Evolutionary conservation across 257 asterid genomes (phyloP).

Genomic region (Anisodus acutangulus): DNA sequence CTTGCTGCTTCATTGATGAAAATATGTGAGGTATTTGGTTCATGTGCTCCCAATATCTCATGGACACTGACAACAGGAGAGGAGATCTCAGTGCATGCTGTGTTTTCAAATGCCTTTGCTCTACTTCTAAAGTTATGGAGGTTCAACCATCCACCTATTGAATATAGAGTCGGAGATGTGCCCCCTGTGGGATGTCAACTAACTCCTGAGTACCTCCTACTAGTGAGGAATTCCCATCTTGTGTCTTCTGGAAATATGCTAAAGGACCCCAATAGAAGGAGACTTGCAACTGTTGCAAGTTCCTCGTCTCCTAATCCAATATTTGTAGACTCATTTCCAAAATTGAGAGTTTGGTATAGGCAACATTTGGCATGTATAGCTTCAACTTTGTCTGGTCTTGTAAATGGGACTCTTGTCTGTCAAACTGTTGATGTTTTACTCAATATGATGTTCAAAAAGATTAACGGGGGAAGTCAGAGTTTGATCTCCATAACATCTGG

Average conservation of each 20-base stretch:
- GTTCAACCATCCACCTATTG: constrained; percentile 91
- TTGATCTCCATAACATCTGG: constrained; percentile 65
- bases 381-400: constrained; percentile 88
- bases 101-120: constrained; percentile 94
- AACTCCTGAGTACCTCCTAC: constrained; percentile 87
- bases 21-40: constrained; percentile 89
- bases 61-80: constrained; percentile 77
- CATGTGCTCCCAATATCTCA: constrained; percentile 73
- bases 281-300: constrained; percentile 74
- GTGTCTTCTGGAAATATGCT: constrained; percentile 57
- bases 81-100: constrained; percentile 80
- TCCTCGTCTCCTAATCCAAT: constrained; percentile 74
- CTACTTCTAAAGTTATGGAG: constrained; percentile 94
- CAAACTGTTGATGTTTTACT: constrained; percentile 77
- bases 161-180: constrained; percentile 89
- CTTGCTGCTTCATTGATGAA: constrained; percentile 93
- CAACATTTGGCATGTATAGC: constrained; percentile 94
- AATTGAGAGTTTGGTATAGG: constrained; percentile 93
- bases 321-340: constrained; percentile 93
- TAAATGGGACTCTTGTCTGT: constrained; percentile 80
- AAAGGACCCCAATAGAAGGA: constrained; percentile 78
- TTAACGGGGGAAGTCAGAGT: constrained; percentile 62
- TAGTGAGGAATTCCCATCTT: constrained; percentile 79
- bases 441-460: constrained; percentile 83
- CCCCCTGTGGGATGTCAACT: constrained; percentile 95